phyloP scores from a whole-genome alignment of 768 basidiomycete genomes.

The Gloeostereum incarnatum region DNA sequence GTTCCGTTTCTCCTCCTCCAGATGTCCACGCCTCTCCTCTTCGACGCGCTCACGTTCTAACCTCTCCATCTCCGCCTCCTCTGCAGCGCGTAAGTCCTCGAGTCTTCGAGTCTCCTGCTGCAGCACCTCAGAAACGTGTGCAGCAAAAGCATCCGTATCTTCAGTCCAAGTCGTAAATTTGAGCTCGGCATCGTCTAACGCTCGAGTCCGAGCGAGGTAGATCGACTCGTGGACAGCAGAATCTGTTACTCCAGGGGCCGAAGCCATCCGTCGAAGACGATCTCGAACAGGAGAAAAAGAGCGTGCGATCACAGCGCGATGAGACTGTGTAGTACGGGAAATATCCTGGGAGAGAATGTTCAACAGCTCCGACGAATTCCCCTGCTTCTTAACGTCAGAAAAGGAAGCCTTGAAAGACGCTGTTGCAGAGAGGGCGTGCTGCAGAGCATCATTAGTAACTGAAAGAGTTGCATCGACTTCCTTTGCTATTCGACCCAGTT shows the following conservation, averaged over 20 bases:
- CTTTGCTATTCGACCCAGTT: conserved; percentile 43
- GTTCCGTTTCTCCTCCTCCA: conserved; percentile 13
- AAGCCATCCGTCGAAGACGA: conserved; percentile 47
- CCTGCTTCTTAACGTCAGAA: conserved; percentile 14
- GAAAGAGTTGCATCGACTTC: conserved; percentile 36
- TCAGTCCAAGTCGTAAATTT: conserved; percentile 41
- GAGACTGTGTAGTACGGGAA: conserved; percentile 21
- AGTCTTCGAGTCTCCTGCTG: conserved; percentile 30
- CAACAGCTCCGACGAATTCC: conserved; percentile 24
- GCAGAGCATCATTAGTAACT: conserved; percentile 26
- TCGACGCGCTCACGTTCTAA: conserved; percentile 7
- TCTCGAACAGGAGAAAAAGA: conserved; percentile 48
- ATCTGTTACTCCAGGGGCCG: conserved; percentile 31
- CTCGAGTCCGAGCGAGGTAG: conserved; percentile 35
- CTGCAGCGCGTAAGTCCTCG: conserved; percentile 24
- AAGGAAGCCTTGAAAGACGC: conserved; percentile 25
- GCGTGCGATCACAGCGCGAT: conserved; percentile 28
- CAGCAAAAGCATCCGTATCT: conserved; percentile 27
- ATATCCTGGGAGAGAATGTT: conserved; percentile 23
- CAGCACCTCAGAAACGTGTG: conserved; percentile 29
- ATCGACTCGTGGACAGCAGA: conserved; percentile 35
- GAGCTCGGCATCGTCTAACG: conserved; percentile 41
- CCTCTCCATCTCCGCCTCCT: conserved; percentile 24
- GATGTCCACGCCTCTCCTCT: conserved; percentile 11
- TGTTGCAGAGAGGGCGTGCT: conserved; percentile 28